Conservation (phyloP, 2,329 filamentous ascomycete genomes). For the Bisporella sp. region DNA sequence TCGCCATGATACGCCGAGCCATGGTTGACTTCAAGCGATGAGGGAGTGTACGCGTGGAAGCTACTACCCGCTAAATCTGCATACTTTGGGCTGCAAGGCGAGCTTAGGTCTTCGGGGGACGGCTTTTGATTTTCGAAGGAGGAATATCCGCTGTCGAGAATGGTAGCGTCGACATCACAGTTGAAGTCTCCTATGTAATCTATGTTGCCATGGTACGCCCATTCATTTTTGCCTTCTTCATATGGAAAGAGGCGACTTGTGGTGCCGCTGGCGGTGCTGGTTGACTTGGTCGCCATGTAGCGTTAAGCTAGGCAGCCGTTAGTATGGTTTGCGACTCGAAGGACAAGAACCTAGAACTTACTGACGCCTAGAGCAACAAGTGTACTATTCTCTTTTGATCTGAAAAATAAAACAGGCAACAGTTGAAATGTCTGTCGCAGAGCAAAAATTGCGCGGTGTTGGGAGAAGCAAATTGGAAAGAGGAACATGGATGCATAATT, state of each 20-base stretch:
- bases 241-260: not conserved
- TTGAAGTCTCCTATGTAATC: not conserved
- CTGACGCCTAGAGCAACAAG: not conserved
- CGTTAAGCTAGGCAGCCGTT: not conserved
- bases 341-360: not conserved
- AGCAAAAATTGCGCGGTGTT: no score
- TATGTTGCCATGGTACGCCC: not conserved
- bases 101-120: not conserved
- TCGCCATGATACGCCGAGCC: not conserved
- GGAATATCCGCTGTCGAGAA: not conserved
- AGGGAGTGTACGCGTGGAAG: not conserved
- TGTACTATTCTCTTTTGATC: not conserved
- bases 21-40: not conserved
- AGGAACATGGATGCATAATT: no score
- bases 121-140: not conserved
- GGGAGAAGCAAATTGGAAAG: no score
- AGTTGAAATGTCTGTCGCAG: not conserved
- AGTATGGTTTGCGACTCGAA: not conserved
- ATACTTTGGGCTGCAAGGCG: not conserved
- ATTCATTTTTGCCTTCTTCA: not conserved
- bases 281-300: not conserved
- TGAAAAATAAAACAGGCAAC: not conserved
- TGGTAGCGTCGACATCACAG: not conserved
- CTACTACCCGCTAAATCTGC: not conserved
- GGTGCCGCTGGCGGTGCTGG: no score